Base-by-base conservation (phyloP, 1,139 yeast species). In the Tardiomyces blankii region DNA sequence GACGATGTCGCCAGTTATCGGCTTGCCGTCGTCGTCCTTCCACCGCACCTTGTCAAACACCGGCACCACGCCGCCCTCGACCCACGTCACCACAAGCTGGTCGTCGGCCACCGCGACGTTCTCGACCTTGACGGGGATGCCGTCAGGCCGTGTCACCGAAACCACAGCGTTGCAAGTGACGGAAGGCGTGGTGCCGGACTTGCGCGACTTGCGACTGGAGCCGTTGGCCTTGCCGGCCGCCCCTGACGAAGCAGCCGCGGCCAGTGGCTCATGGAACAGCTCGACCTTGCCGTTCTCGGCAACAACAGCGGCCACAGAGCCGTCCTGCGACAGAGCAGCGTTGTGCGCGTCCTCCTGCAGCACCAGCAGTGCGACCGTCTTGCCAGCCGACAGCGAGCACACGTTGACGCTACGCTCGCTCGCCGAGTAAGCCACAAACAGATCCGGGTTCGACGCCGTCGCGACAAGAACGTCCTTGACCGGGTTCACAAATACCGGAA, bases 351-450 rank as follows among this genome's bases (percentile, higher is more conserved):
- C 74, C 9, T 83, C 70, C 53, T 78, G 80, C 2, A 89, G 72
- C 7, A 83, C 91, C 49, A 83, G 73, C 9, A 86, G 83, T 11
- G 73, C 58, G 23, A 60, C 63, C 42, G 61, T 62, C 48, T 59
- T 65, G 9, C 55, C 59, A 46, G 67, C 67, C 11, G 66, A 54
- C 9, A 78, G 52, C 16, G 82, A 78, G 57, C 82, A 79, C 47
- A 84, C 67, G 60, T 85, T 87, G 54, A 87, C 71, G 60, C 85
- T 86, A 55, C 96, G 73, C 61, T 88, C 96, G 50, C 78, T 80
- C 35, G 67, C 68, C 1, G 96, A 93, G 48, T 82, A 77, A 1
- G 91, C 78, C 46, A 84, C 60, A 53, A 84, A 74, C 40, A 68
- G 63, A 44, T 72, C 78, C 6, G 66, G 59, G 43, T 68, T 62